Evolutionary conservation across 2,329 filamentous ascomycete genomes (phyloP).

Genomic region (Aspergillus amoenus): DNA sequence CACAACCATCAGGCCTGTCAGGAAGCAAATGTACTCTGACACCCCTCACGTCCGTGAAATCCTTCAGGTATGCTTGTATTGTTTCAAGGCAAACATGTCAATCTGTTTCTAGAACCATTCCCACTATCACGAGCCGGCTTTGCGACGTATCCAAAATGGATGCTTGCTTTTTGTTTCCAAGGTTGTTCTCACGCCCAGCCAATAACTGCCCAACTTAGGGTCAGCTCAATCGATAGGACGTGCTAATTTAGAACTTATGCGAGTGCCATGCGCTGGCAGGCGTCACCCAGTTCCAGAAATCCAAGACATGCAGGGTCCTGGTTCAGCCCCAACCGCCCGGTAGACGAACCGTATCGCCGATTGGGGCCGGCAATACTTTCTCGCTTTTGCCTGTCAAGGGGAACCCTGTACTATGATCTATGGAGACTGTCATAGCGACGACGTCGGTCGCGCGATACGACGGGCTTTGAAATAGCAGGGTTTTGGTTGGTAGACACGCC

Average conservation of each 20-base stretch:
- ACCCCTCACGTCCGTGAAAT: no score
- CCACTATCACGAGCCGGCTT: background rate
- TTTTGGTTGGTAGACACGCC: background rate
- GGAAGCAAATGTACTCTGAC: background rate
- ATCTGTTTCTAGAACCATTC: background rate
- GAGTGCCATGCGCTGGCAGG: background rate
- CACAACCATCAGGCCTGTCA: background rate
- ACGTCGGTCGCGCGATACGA: background rate
- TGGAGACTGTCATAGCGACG: background rate
- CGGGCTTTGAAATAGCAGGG: background rate
- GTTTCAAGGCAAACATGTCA: background rate
- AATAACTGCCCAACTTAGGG: background rate
- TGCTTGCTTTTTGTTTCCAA: background rate
- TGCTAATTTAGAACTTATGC: background rate
- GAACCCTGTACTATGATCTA: background rate
- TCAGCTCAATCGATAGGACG: background rate
- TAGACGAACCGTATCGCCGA: background rate
- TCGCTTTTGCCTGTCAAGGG: no score
- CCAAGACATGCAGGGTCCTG: no score
- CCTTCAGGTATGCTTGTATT: no score
- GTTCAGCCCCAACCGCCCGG: background rate
- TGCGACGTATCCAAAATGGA: background rate
- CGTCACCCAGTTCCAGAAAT: no score
- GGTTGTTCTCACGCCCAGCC: background rate
- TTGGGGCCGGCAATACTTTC: background rate